Conservation (phyloP, 305 asterid genomes). For the Rubia balearica region DNA sequence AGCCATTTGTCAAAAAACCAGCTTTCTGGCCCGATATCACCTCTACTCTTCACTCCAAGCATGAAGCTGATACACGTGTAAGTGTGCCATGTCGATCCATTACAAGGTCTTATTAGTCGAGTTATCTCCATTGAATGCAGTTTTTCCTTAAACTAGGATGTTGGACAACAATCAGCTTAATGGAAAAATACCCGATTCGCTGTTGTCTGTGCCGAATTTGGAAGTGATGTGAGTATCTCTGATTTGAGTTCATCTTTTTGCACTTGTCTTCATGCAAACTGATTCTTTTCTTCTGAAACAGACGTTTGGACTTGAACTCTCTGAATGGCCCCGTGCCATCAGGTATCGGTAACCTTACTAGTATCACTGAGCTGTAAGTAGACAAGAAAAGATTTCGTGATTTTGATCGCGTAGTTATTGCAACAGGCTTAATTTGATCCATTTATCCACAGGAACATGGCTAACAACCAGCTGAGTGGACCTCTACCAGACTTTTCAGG, state of each 20-base stretch:
- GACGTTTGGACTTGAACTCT: constrained; percentile 68
- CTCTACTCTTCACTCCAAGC: constrained; percentile 41
- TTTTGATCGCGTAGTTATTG: not conserved
- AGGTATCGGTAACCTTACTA: constrained; percentile 47
- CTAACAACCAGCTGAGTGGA: constrained; percentile 65
- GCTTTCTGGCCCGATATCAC: constrained; percentile 59
- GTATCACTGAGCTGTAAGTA: constrained; percentile 62
- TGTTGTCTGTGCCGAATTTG: constrained; percentile 49
- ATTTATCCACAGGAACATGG: constrained; percentile 51
- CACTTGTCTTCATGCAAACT: constrained; percentile 9
- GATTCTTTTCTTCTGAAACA: constrained; percentile 29
- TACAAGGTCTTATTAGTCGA: no score
- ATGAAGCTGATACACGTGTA: constrained; percentile 75
- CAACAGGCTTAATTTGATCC: constrained; percentile 9
- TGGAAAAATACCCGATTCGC: constrained; percentile 51
- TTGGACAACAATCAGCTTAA: constrained; percentile 62
- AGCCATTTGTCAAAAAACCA: constrained; percentile 76
- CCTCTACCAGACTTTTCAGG: constrained; percentile 55
- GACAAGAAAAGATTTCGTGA: not conserved
- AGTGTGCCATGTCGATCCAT: constrained; percentile 23
- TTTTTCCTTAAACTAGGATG: constrained; percentile 40
- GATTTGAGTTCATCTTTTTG: not conserved
- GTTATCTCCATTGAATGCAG: constrained; percentile 8
- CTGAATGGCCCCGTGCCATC: constrained; percentile 53
- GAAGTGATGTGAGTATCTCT: constrained; percentile 65